These are phyloP conservation scores for Ambrosiella cleistominuta DNA, from an alignment of 2,329 filamentous ascomycete species.

Conservation along the genomic window DNA sequence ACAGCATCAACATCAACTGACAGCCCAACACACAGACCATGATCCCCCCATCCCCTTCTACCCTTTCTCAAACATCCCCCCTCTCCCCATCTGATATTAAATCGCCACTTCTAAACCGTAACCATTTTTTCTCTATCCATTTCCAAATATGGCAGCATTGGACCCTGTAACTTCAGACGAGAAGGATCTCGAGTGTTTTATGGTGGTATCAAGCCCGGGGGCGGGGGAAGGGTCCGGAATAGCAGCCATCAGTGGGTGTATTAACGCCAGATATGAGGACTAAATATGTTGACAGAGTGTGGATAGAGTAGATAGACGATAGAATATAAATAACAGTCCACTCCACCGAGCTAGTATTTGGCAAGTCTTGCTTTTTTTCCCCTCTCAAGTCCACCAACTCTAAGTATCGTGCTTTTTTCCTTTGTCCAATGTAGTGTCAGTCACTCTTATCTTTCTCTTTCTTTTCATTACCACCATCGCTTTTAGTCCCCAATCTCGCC, in stretches of 20 bases:
- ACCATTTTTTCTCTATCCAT: not conserved
- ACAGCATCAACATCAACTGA: not conserved
- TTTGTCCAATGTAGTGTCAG: not conserved
- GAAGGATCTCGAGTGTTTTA: too few relatives aligned
- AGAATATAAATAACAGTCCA: too few relatives aligned
- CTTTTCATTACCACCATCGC: not conserved
- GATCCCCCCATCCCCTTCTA: not conserved
- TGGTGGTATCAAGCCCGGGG: too few relatives aligned
- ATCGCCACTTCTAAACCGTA: not conserved
- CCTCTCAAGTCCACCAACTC: not conserved
- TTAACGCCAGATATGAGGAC: too few relatives aligned
- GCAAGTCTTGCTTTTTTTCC: not conserved
- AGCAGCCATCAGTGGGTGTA: too few relatives aligned
- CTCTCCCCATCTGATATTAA: not conserved
- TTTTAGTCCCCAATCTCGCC: not conserved
- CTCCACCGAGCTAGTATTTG: too few relatives aligned
- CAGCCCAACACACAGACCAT: not conserved
- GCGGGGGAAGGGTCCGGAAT: too few relatives aligned
- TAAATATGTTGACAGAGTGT: too few relatives aligned
- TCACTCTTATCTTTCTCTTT: not conserved
- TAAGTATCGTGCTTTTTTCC: constrained; percentile 1
- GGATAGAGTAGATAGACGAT: too few relatives aligned
- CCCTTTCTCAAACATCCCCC: not conserved
- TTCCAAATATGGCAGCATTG: not conserved
- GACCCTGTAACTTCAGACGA: not conserved